phyloP scores from a whole-genome alignment of 108 stramenopile genomes.

The Epithemia pelagica region DNA sequence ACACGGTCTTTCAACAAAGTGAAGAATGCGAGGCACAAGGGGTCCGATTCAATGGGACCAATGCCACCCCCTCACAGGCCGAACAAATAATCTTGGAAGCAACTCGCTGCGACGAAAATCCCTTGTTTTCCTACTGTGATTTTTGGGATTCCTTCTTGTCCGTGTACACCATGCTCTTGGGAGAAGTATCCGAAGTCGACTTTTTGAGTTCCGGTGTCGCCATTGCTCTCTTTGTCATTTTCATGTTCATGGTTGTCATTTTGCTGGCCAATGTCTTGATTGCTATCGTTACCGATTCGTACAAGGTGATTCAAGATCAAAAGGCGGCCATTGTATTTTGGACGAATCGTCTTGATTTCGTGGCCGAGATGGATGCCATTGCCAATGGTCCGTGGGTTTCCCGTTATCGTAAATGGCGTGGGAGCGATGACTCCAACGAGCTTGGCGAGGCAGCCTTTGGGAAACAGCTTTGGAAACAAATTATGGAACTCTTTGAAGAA shows the following conservation, averaged over 20 bases:
- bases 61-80: background rate
- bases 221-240: constrained; percentile 38
- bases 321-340: constrained; percentile 78
- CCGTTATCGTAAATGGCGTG: constrained; percentile 11
- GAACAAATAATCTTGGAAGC: background rate
- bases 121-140: constrained; percentile 35
- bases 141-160: constrained; percentile 42
- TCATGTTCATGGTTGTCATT: constrained; percentile 69
- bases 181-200: constrained; percentile 42
- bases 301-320: constrained; percentile 72
- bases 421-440: constrained; percentile 13
- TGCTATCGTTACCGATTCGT: constrained; percentile 55
- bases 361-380: constrained; percentile 69
- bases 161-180: constrained; percentile 67
- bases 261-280: constrained; percentile 58
- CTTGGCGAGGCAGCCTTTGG: constrained; percentile 19
- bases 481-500: constrained; percentile 52
- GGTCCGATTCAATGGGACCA: too few relatives aligned
- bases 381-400: constrained; percentile 40
- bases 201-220: constrained; percentile 25
- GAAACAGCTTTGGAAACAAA: constrained; percentile 37
- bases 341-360: constrained; percentile 72
- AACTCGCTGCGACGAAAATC: constrained; percentile 9
- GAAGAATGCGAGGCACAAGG: constrained; percentile 15
- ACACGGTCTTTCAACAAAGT: constrained; percentile 29